Conservation (phyloP, 2,329 filamentous ascomycete species). For the Leptographium procerum region DNA sequence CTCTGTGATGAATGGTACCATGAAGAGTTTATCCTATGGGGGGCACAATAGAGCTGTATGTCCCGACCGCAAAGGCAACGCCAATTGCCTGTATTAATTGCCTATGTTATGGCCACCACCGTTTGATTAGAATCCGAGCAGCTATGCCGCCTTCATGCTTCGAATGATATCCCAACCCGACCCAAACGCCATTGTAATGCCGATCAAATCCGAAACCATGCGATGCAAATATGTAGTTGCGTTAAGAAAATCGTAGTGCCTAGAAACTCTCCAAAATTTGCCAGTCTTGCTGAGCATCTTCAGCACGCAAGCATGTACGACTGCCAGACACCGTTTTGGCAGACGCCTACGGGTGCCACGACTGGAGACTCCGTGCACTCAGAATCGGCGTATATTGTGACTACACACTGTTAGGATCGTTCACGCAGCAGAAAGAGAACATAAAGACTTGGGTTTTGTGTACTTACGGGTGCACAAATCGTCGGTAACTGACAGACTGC, state of each 20-base stretch:
- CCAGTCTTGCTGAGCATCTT: neutral
- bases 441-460: neutral
- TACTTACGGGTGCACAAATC: slow-evolving; percentile 8
- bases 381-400: slow-evolving; percentile 6
- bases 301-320: slow-evolving; percentile 13
- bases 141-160: neutral
- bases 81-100: neutral
- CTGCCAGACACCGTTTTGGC: slow-evolving; percentile 8
- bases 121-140: neutral
- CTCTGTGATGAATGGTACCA: too few relatives aligned
- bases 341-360: neutral
- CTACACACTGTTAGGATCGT: neutral
- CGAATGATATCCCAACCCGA: neutral
- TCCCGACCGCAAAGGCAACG: too few relatives aligned
- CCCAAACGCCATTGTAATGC: neutral
- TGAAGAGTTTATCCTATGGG: too few relatives aligned
- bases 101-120: neutral
- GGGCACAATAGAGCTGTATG: too few relatives aligned
- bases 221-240: neutral
- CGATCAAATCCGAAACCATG: neutral
- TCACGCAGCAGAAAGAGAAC: neutral
- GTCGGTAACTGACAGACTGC: slow-evolving; percentile 6
- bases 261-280: too few relatives aligned
- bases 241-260: too few relatives aligned
- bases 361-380: slow-evolving; percentile 1